Evolutionary conservation across 345 rosid species (phyloP).

Genomic region (Physaria fendleri): DNA sequence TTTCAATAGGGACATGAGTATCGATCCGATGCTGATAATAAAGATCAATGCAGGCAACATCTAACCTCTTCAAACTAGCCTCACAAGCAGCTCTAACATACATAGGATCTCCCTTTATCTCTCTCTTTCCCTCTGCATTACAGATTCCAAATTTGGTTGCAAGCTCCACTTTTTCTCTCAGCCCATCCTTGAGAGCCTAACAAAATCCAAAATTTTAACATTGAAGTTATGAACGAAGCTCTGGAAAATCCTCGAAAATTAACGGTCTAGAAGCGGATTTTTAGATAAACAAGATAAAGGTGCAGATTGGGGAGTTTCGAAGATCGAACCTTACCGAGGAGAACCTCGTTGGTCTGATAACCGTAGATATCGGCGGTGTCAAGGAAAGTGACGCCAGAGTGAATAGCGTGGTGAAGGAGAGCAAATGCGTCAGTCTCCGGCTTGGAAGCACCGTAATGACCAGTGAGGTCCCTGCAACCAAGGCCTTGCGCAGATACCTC

Average conservation of each 20-base stretch:
- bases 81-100: conserved; percentile 52
- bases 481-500: conserved; percentile 41
- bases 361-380: conserved; percentile 41
- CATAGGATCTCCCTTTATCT: conserved; percentile 37
- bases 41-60: conserved; percentile 44
- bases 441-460: conserved; percentile 27
- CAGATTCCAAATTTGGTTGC: conserved; percentile 41
- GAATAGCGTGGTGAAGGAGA: conserved; percentile 32
- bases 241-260: no score
- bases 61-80: conserved; percentile 49
- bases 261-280: no score
- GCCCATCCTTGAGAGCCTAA: conserved; percentile 43
- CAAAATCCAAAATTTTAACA: not conserved
- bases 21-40: conserved; percentile 56
- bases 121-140: conserved; percentile 21
- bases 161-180: conserved; percentile 43
- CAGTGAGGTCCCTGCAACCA: conserved; percentile 36
- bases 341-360: conserved; percentile 35
- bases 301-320: not conserved
- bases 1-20: conserved; percentile 46
- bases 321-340: conserved; percentile 31
- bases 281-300: not conserved
- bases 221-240: not conserved
- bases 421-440: conserved; percentile 28
- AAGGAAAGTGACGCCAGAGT: conserved; percentile 35